These are phyloP conservation scores for Endocalyx cinctus DNA, from an alignment of 2,329 filamentous ascomycete genomes.

Conservation along the genomic window DNA sequence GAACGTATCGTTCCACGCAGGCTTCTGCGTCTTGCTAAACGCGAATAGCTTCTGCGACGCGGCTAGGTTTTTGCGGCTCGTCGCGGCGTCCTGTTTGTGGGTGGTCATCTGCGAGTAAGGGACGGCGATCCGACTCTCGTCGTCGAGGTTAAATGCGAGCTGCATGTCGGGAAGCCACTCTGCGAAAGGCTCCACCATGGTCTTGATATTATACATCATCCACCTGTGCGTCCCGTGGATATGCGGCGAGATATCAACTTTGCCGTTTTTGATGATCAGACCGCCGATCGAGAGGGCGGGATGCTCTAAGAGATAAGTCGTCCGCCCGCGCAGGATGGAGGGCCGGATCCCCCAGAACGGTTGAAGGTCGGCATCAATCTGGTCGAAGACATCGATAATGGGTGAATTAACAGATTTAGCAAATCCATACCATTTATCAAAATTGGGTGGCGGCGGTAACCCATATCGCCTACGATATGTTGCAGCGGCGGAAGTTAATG, in stretches of 20 bases:
- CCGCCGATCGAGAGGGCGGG: constrained; percentile 26
- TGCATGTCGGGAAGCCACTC: constrained; percentile 47
- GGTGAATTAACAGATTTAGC: constrained; percentile 56
- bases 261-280: constrained; percentile 27
- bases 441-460: constrained; percentile 65
- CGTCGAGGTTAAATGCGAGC: constrained; percentile 46
- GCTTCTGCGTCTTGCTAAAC: constrained; percentile 17
- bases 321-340: constrained; percentile 52
- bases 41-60: constrained; percentile 15
- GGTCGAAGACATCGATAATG: constrained; percentile 67
- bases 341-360: constrained; percentile 67
- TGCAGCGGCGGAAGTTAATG: constrained; percentile 54
- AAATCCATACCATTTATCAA: constrained; percentile 69
- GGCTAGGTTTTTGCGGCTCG: constrained; percentile 16
- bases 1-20: constrained; percentile 19
- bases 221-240: constrained; percentile 29
- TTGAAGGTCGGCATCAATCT: constrained; percentile 59
- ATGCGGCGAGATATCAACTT: constrained; percentile 25
- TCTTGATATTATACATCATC: constrained; percentile 32
- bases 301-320: constrained; percentile 25
- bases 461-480: constrained; percentile 63
- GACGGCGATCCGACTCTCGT: constrained; percentile 45
- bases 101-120: constrained; percentile 37
- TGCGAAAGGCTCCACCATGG: constrained; percentile 37
- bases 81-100: constrained; percentile 23